Conservation (phyloP, 306 rosid genomes). For the Sindora glabra region DNA sequence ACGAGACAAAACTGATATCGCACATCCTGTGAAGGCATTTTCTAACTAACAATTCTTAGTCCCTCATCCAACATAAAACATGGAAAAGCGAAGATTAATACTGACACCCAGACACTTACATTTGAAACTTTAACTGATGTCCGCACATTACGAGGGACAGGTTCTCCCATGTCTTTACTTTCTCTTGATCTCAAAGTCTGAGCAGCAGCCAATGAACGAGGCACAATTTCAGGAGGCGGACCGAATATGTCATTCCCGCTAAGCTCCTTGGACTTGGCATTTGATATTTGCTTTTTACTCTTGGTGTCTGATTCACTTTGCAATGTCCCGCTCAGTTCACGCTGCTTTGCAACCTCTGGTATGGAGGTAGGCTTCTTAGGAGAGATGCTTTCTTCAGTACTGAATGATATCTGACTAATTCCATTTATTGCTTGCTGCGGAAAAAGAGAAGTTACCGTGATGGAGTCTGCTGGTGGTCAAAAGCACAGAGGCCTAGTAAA, state of each 20-base stretch:
- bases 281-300: constrained; percentile 48
- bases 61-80: too few relatives aligned
- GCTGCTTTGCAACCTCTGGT: constrained; percentile 91
- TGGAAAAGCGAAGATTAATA: background rate
- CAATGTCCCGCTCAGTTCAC: constrained; percentile 75
- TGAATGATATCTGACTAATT: constrained; percentile 78
- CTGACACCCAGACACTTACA: constrained; percentile 42
- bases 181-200: constrained; percentile 32
- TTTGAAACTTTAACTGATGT: constrained; percentile 92
- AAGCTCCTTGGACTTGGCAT: constrained; percentile 77
- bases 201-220: constrained; percentile 42
- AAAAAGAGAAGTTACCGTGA: background rate
- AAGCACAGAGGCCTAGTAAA: background rate
- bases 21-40: too few relatives aligned
- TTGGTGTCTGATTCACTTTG: constrained; percentile 39
- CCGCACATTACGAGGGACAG: constrained; percentile 41
- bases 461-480: background rate
- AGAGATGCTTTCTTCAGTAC: constrained; percentile 46
- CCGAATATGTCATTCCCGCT: constrained; percentile 82
- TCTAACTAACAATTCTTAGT: too few relatives aligned
- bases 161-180: constrained; percentile 40
- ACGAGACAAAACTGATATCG: too few relatives aligned
- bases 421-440: constrained; percentile 56
- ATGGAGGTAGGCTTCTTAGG: constrained; percentile 62
- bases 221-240: constrained; percentile 60